Percentiles rank a stretch among this genome's conserved stretches.
These are phyloP conservation scores for Closterium sp. DNA, from an alignment of 139 green algal genomes.

Conservation along the genomic window DNA sequence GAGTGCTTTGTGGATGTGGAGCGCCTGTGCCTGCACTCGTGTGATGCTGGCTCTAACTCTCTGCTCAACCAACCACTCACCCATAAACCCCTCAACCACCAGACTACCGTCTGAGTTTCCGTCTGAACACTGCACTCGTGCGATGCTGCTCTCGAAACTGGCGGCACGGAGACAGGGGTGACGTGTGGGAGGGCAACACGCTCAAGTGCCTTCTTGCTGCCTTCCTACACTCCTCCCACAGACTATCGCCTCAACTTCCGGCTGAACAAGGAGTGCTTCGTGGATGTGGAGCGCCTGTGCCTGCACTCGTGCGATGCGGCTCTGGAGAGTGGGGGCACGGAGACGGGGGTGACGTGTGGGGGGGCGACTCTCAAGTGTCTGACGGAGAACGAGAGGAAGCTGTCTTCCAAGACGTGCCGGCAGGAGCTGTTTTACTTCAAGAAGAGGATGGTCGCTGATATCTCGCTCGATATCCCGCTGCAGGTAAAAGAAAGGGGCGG, in stretches of 20 bases:
- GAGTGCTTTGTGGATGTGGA: too few species aligned
- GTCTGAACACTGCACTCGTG: slow-evolving; percentile 40
- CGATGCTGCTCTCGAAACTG: slow-evolving; percentile 32
- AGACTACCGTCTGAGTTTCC: too few species aligned
- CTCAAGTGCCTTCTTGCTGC: too few species aligned
- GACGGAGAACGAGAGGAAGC: neutral
- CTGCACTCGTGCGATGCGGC: slow-evolving; percentile 54
- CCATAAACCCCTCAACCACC: too few species aligned
- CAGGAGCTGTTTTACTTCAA: slow-evolving; percentile 79
- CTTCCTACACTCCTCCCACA: slow-evolving; percentile 52
- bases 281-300: slow-evolving; percentile 72
- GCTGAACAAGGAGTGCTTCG: slow-evolving; percentile 69
- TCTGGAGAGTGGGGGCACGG: slow-evolving; percentile 31
- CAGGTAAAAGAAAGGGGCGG: neutral
- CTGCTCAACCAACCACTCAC: too few species aligned
- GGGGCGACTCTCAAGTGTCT: neutral
- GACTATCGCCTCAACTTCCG: slow-evolving; percentile 71
- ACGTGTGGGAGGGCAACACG: too few species aligned
- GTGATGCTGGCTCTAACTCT: too few species aligned
- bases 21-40: too few species aligned
- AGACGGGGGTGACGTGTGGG: neutral
- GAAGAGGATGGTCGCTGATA: slow-evolving; percentile 59
- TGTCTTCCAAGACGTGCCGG: slow-evolving; percentile 60
- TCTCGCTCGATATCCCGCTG: slow-evolving; percentile 47
- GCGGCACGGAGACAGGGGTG: too few species aligned